Base-by-base conservation (phyloP, 1,139 yeast species). In the Debaryomyces fabryi region DNA sequence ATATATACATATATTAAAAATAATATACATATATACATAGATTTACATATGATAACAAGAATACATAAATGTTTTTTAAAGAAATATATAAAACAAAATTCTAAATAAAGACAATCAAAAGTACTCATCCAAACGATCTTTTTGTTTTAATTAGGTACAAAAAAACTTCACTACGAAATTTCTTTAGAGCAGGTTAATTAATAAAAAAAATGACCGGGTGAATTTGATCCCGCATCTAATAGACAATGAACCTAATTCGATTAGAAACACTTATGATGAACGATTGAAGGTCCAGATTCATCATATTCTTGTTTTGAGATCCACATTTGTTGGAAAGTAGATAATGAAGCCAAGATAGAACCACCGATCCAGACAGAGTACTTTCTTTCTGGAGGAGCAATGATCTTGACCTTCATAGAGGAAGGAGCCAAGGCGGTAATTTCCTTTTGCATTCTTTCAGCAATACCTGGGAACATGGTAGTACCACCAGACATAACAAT, bases 361-460 rank as follows among this genome's bases (percentile, higher is more conserved):
- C 99, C 99, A 85, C 99, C 99, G 64, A 93, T 93, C 99, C 99
- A 93, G 84, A 92, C 97, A 73, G 97, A 91, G 92, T 91, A 93
- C 81, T 93, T 93, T 84, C 99, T 88, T 82, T 93, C 98, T 66
- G 98, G 98, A 64, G 98, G 97, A 75, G 99, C 98, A 74, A 90
- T 88, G 74, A 93, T 91, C 89, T 93, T 93, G 71, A 93, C 96
- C 90, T 93, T 93, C 97, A 93, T 93, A 56, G 98, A 91, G 63
- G 97, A 90, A 77, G 98, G 98, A 72, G 98, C 98, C 82, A 93
- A 87, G 67, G 97, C 97, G 65, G 98, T 90, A 69, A 93, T 91
- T 82, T 93, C 98, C 89, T 92, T 93, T 85, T 93, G 98, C 97
- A 93, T 91, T 86, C 99, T 93, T 85, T 93, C 98, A 76, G 98